Evolutionary conservation across 768 basidiomycete genomes (phyloP), one percentile per base, ranked within the genome.

Genomic region (Panellus pusillus): DNA sequence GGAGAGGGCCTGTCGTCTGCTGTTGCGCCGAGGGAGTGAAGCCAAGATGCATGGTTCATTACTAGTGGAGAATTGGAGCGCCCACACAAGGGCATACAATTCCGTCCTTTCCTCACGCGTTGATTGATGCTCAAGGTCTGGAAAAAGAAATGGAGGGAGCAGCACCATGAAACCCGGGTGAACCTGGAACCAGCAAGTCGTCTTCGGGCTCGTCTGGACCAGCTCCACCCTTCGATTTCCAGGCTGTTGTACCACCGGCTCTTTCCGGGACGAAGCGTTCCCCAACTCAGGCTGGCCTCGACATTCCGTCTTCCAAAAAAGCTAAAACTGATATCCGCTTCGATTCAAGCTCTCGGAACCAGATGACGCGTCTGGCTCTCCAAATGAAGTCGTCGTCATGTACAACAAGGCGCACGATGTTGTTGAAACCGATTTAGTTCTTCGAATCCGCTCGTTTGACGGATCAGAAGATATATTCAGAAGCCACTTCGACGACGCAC

Each of bases 41-140:
- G 63, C 40, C 74, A 32, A 20, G 68, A 50, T 40, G 73, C 74
- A 72, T 87, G 81, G 68, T 88, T 87, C 69, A 80, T 77, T 74
- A 72, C n/a, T n/a, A 24, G 24, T 72, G 39, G 52, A 40, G 40
- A 51, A 54, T 43, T 6, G 19, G 39, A 17, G 54, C 35, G 24
- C 24, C n/a, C 24, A 24, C 24, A 24, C 19, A 42, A 40, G 15
- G 40, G 28, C 36, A 24, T 17, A 15, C 47, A 9, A 14, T 44
- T 9, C 18, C 18, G 11, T n/a, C 9, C 13, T 47, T 29, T 35
- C n/a, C 4, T 24, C 43, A 20, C 20, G 24, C 32, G 19, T 17
- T 32, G 35, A 19, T 13, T 24, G 17, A 83, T 82, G 81, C 65
- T 81, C 56, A 79, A 76, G 43, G 66, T 78, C 43, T 79, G 79